These are phyloP conservation scores for Hyaloperonospora arabidopsidis DNA, from an alignment of 352 stramenopile genomes.

Conservation along the genomic window DNA sequence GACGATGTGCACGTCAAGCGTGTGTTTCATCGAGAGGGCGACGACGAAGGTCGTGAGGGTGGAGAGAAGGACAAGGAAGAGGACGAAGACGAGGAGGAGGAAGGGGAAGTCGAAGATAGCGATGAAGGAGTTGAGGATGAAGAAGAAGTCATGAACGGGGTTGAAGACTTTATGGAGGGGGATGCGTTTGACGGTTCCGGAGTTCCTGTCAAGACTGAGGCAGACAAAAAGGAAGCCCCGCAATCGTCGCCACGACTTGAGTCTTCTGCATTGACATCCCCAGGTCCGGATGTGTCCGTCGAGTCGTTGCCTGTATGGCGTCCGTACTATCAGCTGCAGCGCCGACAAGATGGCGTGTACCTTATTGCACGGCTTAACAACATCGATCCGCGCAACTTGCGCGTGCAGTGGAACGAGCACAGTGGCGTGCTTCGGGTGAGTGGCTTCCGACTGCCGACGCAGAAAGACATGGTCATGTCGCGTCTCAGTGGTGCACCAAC, in stretches of 20 bases:
- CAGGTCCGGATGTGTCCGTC: constrained; percentile 15
- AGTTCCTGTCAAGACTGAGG: constrained; percentile 14
- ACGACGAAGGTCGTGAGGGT: constrained; percentile 1
- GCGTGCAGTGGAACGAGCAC: constrained; percentile 37
- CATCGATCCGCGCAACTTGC: constrained; percentile 29
- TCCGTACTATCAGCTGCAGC: constrained; percentile 56
- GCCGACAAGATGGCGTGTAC: constrained; percentile 38
- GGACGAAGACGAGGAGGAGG: background rate
- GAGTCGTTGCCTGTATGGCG: constrained; percentile 40
- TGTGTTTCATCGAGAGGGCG: constrained; percentile 9
- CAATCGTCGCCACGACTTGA: constrained; percentile 5
- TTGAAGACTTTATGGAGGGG: constrained; percentile 6
- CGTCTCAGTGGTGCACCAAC: constrained; percentile 44
- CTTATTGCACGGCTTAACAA: constrained; percentile 28
- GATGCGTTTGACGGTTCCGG: background rate
- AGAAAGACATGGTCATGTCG: constrained; percentile 51
- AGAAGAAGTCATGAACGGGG: constrained; percentile 13
- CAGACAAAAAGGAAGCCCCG: constrained; percentile 12
- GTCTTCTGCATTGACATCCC: background rate
- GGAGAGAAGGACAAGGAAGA: constrained; percentile 17
- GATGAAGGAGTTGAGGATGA: constrained; percentile 9
- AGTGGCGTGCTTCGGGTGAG: constrained; percentile 36
- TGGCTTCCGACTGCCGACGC: constrained; percentile 44
- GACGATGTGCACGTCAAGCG: constrained; percentile 24
- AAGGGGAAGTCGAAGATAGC: constrained; percentile 13